Evolutionary conservation across 2,329 filamentous ascomycete species (phyloP).

Genomic region (Phyllosticta citrichinensis): DNA sequence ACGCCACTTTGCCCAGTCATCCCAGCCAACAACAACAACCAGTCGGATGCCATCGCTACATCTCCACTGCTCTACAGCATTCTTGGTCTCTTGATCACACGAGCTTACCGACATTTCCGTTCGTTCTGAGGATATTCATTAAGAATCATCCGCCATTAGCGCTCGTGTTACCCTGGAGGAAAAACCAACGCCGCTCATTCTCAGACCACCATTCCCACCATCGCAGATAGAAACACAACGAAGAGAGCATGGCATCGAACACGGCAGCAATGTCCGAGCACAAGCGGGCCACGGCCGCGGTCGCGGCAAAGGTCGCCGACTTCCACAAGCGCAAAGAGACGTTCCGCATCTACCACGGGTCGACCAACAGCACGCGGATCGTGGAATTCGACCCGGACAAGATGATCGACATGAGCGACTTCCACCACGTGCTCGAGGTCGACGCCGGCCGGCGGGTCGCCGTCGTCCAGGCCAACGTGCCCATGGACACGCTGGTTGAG

Average conservation of each 20-base stretch:
- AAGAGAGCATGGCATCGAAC: background rate
- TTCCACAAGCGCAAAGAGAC: conserved; percentile 39
- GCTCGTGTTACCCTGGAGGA: background rate
- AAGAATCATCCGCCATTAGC: background rate
- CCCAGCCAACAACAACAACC: background rate
- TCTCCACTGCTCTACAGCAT: background rate
- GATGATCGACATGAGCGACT: conserved; percentile 39
- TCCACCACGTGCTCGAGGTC: conserved; percentile 39
- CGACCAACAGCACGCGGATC: conserved; percentile 43
- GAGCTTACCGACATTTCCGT: background rate
- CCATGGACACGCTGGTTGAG: conserved; percentile 55
- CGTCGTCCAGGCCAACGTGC: conserved; percentile 57
- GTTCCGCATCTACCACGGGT: conserved; percentile 49
- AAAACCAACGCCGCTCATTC: background rate
- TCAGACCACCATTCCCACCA: background rate
- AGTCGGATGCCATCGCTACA: background rate
- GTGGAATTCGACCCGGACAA: conserved; percentile 30
- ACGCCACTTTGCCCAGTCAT: background rate
- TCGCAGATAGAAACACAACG: background rate
- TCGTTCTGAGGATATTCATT: background rate
- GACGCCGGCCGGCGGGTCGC: conserved; percentile 33
- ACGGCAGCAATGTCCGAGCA: conserved; percentile 22
- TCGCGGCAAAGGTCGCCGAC: conserved; percentile 30
- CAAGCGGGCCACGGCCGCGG: conserved; percentile 24
- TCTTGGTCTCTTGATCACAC: background rate